These are phyloP conservation scores for Blastocystis sp. DNA, from an alignment of 352 stramenopile species.

Conservation along the genomic window DNA sequence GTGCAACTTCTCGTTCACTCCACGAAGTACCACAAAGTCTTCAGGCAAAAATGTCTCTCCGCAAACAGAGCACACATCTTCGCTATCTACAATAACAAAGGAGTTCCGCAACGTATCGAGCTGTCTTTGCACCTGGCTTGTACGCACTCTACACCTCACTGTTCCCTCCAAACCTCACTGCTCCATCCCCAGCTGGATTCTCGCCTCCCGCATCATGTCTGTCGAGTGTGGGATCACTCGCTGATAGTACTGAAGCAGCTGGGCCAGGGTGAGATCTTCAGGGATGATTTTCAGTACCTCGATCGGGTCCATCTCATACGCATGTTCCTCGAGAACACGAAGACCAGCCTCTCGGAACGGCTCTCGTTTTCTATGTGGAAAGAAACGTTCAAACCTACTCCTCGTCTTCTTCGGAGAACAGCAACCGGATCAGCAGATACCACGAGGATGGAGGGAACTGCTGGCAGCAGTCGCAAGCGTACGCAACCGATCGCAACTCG, in stretches of 20 bases:
- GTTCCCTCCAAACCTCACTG: background rate
- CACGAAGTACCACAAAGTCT: background rate
- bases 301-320: background rate
- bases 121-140: background rate
- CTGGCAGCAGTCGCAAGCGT: slow-evolving; percentile 1
- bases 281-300: background rate
- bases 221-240: slow-evolving; percentile 26
- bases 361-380: background rate
- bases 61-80: background rate
- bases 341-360: slow-evolving; percentile 18
- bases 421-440: background rate
- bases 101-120: background rate
- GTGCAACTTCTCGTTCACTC: background rate
- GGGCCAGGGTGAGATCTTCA: background rate
- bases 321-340: background rate
- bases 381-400: background rate
- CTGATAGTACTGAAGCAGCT: background rate
- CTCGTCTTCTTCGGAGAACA: slow-evolving; percentile 33
- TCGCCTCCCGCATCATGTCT: background rate
- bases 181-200: slow-evolving; percentile 33
- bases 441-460: background rate
- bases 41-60: background rate
- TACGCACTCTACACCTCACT: slow-evolving; percentile 1
- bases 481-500: background rate
- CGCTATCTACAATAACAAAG: background rate